A percentile compares a stretch with the other conserved stretches of the same genome.
Conservation (phyloP, 2,329 filamentous ascomycete species). For the Bipolaris sorokiniana region DNA sequence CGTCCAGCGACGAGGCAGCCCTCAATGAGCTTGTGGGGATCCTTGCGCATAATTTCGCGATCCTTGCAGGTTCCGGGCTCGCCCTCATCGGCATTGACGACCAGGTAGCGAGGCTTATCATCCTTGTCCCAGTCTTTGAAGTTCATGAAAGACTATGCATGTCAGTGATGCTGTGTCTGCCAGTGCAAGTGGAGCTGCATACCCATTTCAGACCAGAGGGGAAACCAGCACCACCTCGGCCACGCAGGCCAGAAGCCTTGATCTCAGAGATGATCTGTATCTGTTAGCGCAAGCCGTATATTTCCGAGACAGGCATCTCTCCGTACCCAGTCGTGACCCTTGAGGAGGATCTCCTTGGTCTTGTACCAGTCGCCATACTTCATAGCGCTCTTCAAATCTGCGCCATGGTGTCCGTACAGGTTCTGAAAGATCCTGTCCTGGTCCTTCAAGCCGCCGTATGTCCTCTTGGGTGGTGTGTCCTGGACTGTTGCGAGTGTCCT, state of each 20-base stretch:
- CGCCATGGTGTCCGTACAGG: constrained; percentile 89
- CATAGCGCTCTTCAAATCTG: constrained; percentile 91
- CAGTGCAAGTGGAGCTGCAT: constrained; percentile 38
- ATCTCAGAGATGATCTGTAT: constrained; percentile 88
- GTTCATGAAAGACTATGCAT: constrained; percentile 93
- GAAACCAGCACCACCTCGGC: constrained; percentile 96
- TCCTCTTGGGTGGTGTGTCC: constrained; percentile 62
- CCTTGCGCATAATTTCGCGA: constrained; percentile 99
- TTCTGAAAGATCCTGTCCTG: constrained; percentile 99
- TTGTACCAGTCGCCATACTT: constrained; percentile 99
- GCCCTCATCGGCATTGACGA: constrained; percentile 98
- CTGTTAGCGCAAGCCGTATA: constrained; percentile 25
- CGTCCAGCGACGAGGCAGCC: constrained; percentile 94
- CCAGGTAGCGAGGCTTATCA: constrained; percentile 90
- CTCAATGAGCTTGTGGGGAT: constrained; percentile 98
- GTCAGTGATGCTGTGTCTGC: constrained; percentile 24
- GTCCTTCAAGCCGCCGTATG: constrained; percentile 87
- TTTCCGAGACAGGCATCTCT: constrained; percentile 12
- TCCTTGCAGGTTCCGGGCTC: constrained; percentile 99
- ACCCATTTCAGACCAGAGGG: constrained; percentile 99
- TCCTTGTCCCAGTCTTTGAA: constrained; percentile 99
- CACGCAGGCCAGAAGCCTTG: constrained; percentile 93
- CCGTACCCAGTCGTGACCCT: constrained; percentile 90
- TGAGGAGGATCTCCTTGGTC: constrained; percentile 96
- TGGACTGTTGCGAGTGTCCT: constrained; percentile 71